Conservation (phyloP, 1,139 yeast species). For the Nakaseomyces uthaithaninus region DNA sequence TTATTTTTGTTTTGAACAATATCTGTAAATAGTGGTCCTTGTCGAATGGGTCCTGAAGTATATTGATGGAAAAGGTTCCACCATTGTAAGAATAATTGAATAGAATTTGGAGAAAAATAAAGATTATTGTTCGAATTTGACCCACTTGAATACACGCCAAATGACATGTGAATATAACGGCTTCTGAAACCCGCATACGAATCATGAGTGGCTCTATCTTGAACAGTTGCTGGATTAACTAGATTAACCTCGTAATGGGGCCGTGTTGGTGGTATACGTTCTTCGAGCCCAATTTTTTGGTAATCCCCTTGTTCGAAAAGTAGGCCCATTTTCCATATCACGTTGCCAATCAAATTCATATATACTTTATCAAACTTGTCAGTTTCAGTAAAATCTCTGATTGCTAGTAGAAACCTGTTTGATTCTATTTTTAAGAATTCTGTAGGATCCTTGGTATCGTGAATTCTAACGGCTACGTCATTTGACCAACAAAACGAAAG, state of each 20-base stretch:
- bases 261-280: slow-evolving; percentile 35
- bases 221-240: slow-evolving; percentile 49
- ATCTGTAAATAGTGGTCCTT: slow-evolving; percentile 54
- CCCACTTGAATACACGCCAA: slow-evolving; percentile 48
- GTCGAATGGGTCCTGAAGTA: slow-evolving; percentile 64
- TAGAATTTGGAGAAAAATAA: slow-evolving; percentile 62
- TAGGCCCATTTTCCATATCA: slow-evolving; percentile 44
- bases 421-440: slow-evolving; percentile 58
- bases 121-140: slow-evolving; percentile 47
- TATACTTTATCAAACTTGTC: slow-evolving; percentile 37
- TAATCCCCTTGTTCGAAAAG: slow-evolving; percentile 39
- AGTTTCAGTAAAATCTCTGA: slow-evolving; percentile 33
- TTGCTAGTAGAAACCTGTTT: slow-evolving; percentile 57
- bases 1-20: slow-evolving; percentile 37
- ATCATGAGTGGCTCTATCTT: slow-evolving; percentile 42
- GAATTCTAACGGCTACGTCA: slow-evolving; percentile 50
- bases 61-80: slow-evolving; percentile 65
- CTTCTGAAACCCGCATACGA: slow-evolving; percentile 70
- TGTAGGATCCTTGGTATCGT: slow-evolving; percentile 50
- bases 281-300: slow-evolving; percentile 25
- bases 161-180: slow-evolving; percentile 65
- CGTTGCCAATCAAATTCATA: slow-evolving; percentile 47
- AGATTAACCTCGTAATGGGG: slow-evolving; percentile 65
- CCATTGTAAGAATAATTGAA: slow-evolving; percentile 68
- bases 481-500: slow-evolving; percentile 73